Percentiles rank a stretch among this genome's conserved stretches.
These are phyloP conservation scores for Solanum dulcamara DNA, from an alignment of 257 asterid species.

Conservation along the genomic window DNA sequence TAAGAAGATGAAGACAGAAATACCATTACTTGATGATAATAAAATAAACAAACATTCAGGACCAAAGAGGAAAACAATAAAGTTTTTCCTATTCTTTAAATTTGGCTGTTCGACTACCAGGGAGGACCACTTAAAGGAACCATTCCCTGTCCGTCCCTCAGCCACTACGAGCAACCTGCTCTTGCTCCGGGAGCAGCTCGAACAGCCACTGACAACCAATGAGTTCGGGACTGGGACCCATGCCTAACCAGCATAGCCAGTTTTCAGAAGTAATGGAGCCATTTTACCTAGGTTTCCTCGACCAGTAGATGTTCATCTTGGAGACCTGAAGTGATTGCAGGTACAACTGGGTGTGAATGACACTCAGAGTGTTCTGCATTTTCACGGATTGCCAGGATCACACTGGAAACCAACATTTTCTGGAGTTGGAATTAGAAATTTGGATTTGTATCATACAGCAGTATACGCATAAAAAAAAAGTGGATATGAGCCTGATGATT, in stretches of 20 bases:
- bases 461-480: background rate
- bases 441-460: background rate
- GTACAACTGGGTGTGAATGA: background rate
- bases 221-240: background rate
- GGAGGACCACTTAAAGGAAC: background rate
- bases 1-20: background rate
- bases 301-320: background rate
- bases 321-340: background rate
- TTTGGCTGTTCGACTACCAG: constrained; percentile 1
- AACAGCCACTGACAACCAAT: background rate
- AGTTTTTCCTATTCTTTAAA: background rate
- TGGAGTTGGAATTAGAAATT: background rate
- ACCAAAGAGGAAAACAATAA: background rate
- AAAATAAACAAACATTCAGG: background rate
- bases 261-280: background rate
- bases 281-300: background rate
- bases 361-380: constrained; percentile 24
- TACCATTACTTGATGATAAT: background rate
- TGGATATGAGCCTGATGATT: background rate
- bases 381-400: constrained; percentile 46
- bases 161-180: background rate
- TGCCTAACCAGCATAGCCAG: background rate
- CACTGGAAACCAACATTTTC: constrained; percentile 20
- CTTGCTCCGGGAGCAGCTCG: background rate
- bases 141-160: background rate